Evolutionary conservation across 345 rosid species (phyloP), one percentile per base, ranked within the genome.

Genomic region (Trapa incisa): DNA sequence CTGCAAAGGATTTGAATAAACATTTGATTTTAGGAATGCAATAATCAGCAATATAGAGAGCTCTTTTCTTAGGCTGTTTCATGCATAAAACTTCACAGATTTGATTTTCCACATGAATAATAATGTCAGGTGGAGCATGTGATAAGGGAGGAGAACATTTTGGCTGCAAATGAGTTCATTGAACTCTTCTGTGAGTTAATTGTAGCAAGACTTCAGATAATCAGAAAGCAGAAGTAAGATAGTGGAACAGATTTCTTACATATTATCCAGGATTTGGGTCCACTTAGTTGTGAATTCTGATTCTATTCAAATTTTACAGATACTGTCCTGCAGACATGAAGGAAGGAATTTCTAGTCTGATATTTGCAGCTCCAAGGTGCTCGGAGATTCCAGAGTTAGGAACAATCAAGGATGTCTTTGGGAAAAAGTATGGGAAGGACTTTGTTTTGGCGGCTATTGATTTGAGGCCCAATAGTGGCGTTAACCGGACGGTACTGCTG

Each of bases 101-200:
- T n/a, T 57, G 1, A 11, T 57, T 29, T 57, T 9, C 36, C 61
- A 6, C 32, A 22, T 8, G 61, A 11, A 47, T 32, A 45, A 41
- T 6, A 71, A 12, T 76, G 76, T 72, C 66, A 89, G 97, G 92
- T 93, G 73, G 97, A 90, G 70, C 98, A 88, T 83, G 94, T 93
- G 75, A 87, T 93, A 64, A 78, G 97, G 66, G 97, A 93, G 64
- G 96, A 93, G 71, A 93, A 93, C 68, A 80, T 87, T 74, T 77
- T 81, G 66, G 97, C 95, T 71, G 97, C 99, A 65, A 90, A 90
- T 68, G 96, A 90, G 71, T 77, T 91, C 76, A 82, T 90, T 16
- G 99, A 94, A 80, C 97, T 94, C 70, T 94, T 90, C 83, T 94
- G 97, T 11, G 97, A 94, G 70, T 78, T 90, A 42, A 75, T 94